Evolutionary conservation across 257 asterid genomes (phyloP).

Genomic region (Nicotiana obtusifolia): DNA sequence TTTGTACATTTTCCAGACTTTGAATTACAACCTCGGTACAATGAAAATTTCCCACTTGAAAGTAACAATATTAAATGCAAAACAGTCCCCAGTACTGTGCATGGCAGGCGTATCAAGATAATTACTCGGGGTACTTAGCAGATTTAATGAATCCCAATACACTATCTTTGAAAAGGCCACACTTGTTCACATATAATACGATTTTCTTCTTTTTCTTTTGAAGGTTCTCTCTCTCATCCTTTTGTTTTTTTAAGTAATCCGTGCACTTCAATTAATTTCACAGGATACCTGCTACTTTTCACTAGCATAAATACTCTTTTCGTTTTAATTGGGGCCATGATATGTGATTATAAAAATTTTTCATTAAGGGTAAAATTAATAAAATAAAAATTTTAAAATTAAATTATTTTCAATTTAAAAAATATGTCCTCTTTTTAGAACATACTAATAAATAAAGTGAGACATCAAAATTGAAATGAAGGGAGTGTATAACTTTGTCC

Average conservation of each 20-base stretch:
- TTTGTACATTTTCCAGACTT: conserved; percentile 2
- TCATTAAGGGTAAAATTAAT: no score
- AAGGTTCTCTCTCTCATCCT: background rate
- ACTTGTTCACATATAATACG: background rate
- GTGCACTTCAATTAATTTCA: no score
- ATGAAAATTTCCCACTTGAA: background rate
- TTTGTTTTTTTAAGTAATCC: background rate
- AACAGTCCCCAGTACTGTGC: background rate
- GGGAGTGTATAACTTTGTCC: no score
- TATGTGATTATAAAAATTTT: no score
- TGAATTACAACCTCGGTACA: background rate
- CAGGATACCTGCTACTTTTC: no score
- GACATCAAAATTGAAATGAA: no score
- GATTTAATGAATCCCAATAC: conserved; percentile 10
- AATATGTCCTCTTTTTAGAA: no score
- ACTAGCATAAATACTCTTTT: no score
- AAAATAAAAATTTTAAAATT: no score
- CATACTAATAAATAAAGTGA: no score
- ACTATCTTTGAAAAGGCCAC: background rate
- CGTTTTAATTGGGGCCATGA: no score
- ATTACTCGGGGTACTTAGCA: background rate
- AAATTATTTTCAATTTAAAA: no score
- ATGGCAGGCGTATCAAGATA: background rate
- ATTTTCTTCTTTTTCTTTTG: background rate
- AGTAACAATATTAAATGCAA: background rate